Evolutionary conservation across 2,329 filamentous ascomycete genomes (phyloP).

Genomic region (Tolypocladium tundrense): DNA sequence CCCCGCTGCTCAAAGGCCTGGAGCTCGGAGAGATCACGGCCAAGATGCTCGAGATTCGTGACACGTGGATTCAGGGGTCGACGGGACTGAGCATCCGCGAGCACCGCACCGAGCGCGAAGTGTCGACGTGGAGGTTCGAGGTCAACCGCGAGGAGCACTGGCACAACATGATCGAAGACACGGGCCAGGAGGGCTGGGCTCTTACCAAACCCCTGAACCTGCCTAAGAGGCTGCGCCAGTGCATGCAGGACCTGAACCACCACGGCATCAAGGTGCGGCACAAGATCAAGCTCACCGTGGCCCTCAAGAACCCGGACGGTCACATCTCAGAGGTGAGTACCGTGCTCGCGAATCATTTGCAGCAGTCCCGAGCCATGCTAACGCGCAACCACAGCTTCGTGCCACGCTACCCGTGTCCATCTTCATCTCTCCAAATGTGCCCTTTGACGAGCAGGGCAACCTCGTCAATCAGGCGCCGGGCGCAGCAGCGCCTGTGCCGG

Average conservation of each 20-base stretch:
- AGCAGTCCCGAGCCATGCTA: background rate
- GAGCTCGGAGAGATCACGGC: constrained; percentile 74
- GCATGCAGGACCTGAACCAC: constrained; percentile 81
- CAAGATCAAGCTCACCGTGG: constrained; percentile 84
- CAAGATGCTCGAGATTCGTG: constrained; percentile 70
- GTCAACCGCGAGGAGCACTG: constrained; percentile 52
- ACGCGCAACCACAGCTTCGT: constrained; percentile 46
- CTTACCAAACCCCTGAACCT: constrained; percentile 55
- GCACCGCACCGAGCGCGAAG: constrained; percentile 54
- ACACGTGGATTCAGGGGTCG: constrained; percentile 44
- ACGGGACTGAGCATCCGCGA: constrained; percentile 38
- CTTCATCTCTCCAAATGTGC: constrained; percentile 90
- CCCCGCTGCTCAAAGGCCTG: constrained; percentile 80
- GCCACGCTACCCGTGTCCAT: constrained; percentile 85
- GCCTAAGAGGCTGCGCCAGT: constrained; percentile 71
- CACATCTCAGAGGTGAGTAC: constrained; percentile 73
- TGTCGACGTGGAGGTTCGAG: constrained; percentile 48
- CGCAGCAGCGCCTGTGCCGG: constrained; percentile 35
- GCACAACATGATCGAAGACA: constrained; percentile 58
- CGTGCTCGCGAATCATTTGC: background rate
- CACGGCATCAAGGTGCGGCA: constrained; percentile 87
- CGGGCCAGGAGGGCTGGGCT: constrained; percentile 54
- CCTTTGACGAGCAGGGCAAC: constrained; percentile 78
- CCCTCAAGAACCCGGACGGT: constrained; percentile 88
- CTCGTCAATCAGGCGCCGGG: constrained; percentile 53